These are phyloP conservation scores for Blepharisma japonicum DNA, from an alignment of 73 alveolate species.

Conservation along the genomic window DNA sequence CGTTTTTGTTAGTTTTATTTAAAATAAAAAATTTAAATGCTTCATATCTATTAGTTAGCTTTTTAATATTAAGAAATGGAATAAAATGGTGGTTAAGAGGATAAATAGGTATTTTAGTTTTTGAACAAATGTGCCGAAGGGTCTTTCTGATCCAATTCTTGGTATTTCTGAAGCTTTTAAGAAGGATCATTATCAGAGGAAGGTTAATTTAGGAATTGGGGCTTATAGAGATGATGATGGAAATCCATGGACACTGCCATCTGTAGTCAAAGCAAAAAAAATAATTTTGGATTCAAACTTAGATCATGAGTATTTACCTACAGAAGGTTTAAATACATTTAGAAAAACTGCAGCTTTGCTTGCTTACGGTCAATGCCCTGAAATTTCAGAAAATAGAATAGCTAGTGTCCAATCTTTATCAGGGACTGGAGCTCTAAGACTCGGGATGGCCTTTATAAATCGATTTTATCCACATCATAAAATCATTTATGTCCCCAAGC, in stretches of 20 bases:
- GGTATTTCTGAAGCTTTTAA: constrained; percentile 79
- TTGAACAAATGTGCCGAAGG: constrained; percentile 67
- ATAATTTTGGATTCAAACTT: constrained; percentile 66
- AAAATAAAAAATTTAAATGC: no score
- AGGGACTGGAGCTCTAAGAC: constrained; percentile 97
- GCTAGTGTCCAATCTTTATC: constrained; percentile 85
- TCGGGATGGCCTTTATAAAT: constrained; percentile 74
- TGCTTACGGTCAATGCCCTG: constrained; percentile 73
- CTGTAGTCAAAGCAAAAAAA: constrained; percentile 66
- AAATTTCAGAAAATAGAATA: constrained; percentile 55
- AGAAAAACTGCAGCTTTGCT: constrained; percentile 62
- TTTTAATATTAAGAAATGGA: no score
- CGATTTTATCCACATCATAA: constrained; percentile 67
- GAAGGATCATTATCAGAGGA: constrained; percentile 72
- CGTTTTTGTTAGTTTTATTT: no score
- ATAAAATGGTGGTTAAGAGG: no score
- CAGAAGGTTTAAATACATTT: constrained; percentile 75
- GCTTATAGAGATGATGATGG: constrained; percentile 93
- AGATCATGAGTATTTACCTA: constrained; percentile 92
- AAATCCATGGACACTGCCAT: constrained; percentile 41
- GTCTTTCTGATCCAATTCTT: constrained; percentile 94
- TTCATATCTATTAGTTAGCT: no score
- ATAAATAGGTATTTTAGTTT: not conserved
- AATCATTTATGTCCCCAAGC: constrained; percentile 79
- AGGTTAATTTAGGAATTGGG: constrained; percentile 89